phyloP scores from a whole-genome alignment of 768 basidiomycete genomes.

The Lactarius vividus region DNA sequence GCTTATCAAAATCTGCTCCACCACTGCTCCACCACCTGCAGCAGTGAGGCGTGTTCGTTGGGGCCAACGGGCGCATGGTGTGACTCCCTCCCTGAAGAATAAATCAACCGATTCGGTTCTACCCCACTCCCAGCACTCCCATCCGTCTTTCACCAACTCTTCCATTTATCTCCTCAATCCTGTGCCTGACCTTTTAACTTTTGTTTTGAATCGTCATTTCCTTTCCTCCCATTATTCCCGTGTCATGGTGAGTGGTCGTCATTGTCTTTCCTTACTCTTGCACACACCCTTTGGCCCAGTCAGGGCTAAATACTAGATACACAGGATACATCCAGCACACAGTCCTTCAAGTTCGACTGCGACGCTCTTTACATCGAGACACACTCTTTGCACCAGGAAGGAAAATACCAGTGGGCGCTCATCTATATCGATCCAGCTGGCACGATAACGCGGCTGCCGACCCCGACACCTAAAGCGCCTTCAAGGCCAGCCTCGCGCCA shows the following conservation, averaged over 20 bases:
- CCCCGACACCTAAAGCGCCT: slow-evolving; percentile 11
- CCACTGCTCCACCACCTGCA: slow-evolving; percentile 16
- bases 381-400: slow-evolving; percentile 27
- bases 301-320: background rate
- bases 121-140: background rate
- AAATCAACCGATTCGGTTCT: slow-evolving; percentile 13
- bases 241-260: slow-evolving; percentile 13
- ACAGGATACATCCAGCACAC: slow-evolving; percentile 21
- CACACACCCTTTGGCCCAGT: background rate
- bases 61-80: slow-evolving; percentile 7
- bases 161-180: background rate
- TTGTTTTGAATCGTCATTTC: background rate
- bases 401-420: slow-evolving; percentile 26
- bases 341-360: slow-evolving; percentile 25
- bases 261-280: background rate
- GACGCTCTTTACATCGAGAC: slow-evolving; percentile 28
- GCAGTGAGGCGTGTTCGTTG: slow-evolving; percentile 1
- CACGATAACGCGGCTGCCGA: slow-evolving; percentile 17
- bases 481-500: slow-evolving; percentile 23
- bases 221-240: background rate
- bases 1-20: slow-evolving; percentile 12
- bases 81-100: slow-evolving; percentile 1
- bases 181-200: background rate
- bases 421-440: slow-evolving; percentile 21
- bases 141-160: background rate